Conservation (phyloP, 192 early-diverging fungal genomes). For the Linnemannia exigua region DNA sequence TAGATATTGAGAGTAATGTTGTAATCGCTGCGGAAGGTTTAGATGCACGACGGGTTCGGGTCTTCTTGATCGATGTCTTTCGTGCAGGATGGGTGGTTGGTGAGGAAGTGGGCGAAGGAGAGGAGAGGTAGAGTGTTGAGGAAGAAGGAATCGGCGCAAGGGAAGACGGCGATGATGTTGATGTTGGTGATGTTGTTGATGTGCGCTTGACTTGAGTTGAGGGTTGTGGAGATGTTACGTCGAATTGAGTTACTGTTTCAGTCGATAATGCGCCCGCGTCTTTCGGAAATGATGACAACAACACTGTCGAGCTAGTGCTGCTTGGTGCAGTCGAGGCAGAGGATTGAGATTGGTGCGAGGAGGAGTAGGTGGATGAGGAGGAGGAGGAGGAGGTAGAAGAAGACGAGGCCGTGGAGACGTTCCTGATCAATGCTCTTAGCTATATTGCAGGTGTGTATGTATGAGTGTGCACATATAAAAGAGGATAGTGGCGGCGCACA, state of each 20-base stretch:
- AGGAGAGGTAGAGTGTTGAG: neutral
- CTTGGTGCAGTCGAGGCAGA: conserved; percentile 12
- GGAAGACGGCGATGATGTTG: neutral
- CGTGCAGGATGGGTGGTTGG: neutral
- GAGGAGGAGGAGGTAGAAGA: conserved; percentile 12
- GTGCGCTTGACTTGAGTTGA: neutral
- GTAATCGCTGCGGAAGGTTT: conserved; percentile 16
- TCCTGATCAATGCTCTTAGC: conserved; percentile 40
- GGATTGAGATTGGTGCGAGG: neutral
- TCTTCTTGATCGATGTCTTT: conserved; percentile 1
- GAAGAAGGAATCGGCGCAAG: neutral
- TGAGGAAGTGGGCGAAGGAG: neutral
- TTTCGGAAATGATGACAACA: neutral
- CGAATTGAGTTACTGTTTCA: neutral
- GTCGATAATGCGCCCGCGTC: neutral
- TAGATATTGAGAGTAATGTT: conserved; percentile 43
- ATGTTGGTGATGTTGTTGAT: neutral
- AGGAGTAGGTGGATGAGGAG: neutral
- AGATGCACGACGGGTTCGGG: neutral
- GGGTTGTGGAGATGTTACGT: neutral
- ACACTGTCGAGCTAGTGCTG: neutral
- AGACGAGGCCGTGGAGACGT: conserved; percentile 38
- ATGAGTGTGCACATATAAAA: neutral
- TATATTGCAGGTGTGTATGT: neutral
- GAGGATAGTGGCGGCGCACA: neutral